Base-by-base conservation (phyloP, 192 early-diverging fungal species). In the Piromyces finnis region DNA sequence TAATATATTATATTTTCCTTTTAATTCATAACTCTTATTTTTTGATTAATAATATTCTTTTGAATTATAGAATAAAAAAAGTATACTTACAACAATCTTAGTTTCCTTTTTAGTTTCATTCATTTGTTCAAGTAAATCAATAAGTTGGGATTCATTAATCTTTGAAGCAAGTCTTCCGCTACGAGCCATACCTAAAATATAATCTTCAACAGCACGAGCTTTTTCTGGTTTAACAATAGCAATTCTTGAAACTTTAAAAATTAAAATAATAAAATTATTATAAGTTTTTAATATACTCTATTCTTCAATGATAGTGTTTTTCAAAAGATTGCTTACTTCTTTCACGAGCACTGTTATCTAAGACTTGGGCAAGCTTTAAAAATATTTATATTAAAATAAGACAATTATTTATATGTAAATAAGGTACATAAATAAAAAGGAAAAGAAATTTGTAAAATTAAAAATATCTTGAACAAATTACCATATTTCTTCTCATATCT, bases 71-170 rank as follows among this genome's bases (percentile, higher is more conserved):
- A n/a, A n/a, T n/a, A n/a, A n/a, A n/a, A n/a, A n/a, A n/a, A n/a
- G n/a, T n/a, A 29, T 36, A 80, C 79, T 80, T 29, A 80, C 79
- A 7, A 80, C 79, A 80, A 80, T 80, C 17, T 80, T 80, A 6
- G 79, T 80, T 80, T 80, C 79, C 14, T 80, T 80, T 78, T 80
- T 80, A 17, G 28, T 78, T 30, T 41, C 79, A 11, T 41, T 77
- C 29, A 80, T 78, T 78, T 80, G 79, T 78, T 80, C 79, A 30
- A 80, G 79, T 29, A 80, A 78, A 36, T 78, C 79, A 39, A 80
- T 80, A 18, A 80, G 26, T 80, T 80, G 51, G 18, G 41, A 29
- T 78, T 80, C 79, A 78, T 41, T 36, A 29, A 80, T 26, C 22
- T 80, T 80, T 6, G 79, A 28, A 77, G 12, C 13, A 39, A 80